Evolutionary conservation across 768 basidiomycete genomes (phyloP), one percentile per base, ranked within the genome.

Genomic region (Suillus discolor): DNA sequence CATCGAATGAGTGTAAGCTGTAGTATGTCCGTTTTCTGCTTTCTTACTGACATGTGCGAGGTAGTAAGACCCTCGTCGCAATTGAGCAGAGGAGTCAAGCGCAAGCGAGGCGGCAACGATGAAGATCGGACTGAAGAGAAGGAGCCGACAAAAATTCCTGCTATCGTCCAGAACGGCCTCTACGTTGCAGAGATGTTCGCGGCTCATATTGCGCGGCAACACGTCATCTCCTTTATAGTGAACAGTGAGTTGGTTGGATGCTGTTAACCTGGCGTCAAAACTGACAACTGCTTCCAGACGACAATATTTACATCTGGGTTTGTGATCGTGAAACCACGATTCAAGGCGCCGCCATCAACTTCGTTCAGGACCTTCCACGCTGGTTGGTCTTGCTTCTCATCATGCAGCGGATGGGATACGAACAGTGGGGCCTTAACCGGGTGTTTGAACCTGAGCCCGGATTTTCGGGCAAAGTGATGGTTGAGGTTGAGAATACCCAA

Each of bases 391-490:
- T 67, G 4, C 62, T 69, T 1, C 57, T 69, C 16, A 62, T 63
- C 3, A 61, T 67, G 63, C 64, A 71, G n/a, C 62, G 68, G 4
- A 62, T 71, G 49, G 0, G 38, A 25, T 18, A 64, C 15, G 28
- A 13, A 0, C 61, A 71, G 23, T 71, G 68, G 64, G 70, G 68
- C 12, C 16, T 71, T 45, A 60, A 69, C 59, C 20, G 45, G 0
- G 5, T 9, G 6, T 57, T 49, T 3, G 15, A 62, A 1, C 65
- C 64, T 13, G 28, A 45, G 61, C 3, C 13, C 18, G 4, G 62
- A 64, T 23, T 62, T 55, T 3, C 8, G 31, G 6, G 16, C 13
- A 57, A 31, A 6, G 38, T 54, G 7, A 3, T 8, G 6, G 5
- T 57, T 1, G 4, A 15, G 57, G 57, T n/a, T n/a, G n/a, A n/a